phyloP scores from a whole-genome alignment of 495 filamentous ascomycete genomes.

The Clavariopsis aquatica region DNA sequence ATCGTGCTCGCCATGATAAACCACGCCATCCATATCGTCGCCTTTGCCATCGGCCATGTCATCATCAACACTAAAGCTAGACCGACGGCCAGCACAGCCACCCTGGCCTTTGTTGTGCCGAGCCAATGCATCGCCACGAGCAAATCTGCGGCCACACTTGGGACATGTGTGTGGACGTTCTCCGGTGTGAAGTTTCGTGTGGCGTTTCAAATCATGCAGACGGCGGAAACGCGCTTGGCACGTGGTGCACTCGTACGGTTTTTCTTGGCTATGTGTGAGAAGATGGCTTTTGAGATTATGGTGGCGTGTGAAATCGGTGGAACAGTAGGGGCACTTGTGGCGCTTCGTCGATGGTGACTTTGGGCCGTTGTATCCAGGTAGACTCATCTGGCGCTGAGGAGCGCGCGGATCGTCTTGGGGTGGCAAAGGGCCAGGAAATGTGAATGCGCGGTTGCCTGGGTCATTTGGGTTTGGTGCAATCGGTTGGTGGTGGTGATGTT shows the following conservation, averaged over 20 bases:
- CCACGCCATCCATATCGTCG: slow-evolving; percentile 78
- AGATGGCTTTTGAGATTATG: slow-evolving; percentile 99
- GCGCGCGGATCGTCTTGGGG: slow-evolving; percentile 47
- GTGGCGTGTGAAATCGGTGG: slow-evolving; percentile 94
- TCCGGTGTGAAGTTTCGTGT: slow-evolving; percentile 94
- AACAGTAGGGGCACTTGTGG: slow-evolving; percentile 94
- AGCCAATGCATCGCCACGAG: slow-evolving; percentile 90
- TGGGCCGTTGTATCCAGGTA: slow-evolving; percentile 64
- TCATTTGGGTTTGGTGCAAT: slow-evolving; percentile 36
- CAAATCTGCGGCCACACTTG: slow-evolving; percentile 92
- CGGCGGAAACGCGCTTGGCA: slow-evolving; percentile 89
- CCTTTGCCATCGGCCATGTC: slow-evolving; percentile 64
- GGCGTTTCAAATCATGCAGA: slow-evolving; percentile 92
- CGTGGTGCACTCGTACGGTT: slow-evolving; percentile 87
- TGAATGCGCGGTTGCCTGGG: slow-evolving; percentile 44
- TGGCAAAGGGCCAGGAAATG: slow-evolving; percentile 48
- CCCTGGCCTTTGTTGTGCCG: slow-evolving; percentile 95
- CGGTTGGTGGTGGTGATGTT: slow-evolving; percentile 26
- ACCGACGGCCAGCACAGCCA: slow-evolving; percentile 86
- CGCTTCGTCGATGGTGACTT: slow-evolving; percentile 80
- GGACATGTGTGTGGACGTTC: slow-evolving; percentile 93
- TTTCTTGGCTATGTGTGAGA: slow-evolving; percentile 97
- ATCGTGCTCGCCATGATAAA: slow-evolving; percentile 53
- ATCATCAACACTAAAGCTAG: slow-evolving; percentile 82
- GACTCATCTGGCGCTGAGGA: slow-evolving; percentile 68